A percentile compares a stretch with the other conserved stretches of the same genome.
These are phyloP conservation scores for Agrostemma githago DNA, from an alignment of 148 eudicot species.

Conservation along the genomic window DNA sequence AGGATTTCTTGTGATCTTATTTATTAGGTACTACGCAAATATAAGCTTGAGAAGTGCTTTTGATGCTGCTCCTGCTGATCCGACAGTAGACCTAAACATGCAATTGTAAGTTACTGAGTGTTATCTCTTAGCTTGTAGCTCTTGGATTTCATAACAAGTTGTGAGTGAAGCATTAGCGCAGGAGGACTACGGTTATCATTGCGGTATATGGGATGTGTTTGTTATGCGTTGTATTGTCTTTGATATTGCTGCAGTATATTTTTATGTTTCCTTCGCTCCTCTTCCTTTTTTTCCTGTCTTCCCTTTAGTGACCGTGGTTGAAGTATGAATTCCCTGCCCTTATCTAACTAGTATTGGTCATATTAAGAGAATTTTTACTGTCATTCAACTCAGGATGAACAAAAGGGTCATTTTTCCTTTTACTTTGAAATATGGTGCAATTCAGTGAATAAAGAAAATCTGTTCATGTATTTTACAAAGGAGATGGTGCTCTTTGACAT, in stretches of 20 bases:
- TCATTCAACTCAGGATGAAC: background rate
- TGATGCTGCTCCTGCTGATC: constrained; percentile 89
- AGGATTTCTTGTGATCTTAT: constrained; percentile 6
- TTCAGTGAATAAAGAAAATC: background rate
- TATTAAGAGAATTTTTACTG: background rate
- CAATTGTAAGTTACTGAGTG: constrained; percentile 61
- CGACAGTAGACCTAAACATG: constrained; percentile 89
- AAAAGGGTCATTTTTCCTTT: background rate
- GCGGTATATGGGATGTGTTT: background rate
- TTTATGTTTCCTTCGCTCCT: background rate
- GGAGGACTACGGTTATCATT: background rate
- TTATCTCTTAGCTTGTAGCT: background rate
- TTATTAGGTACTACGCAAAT: constrained; percentile 53
- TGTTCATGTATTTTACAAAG: background rate
- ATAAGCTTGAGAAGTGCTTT: constrained; percentile 67
- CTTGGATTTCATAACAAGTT: background rate
- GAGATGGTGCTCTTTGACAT: background rate
- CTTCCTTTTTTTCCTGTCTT: background rate
- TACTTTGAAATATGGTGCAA: background rate
- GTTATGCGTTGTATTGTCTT: background rate
- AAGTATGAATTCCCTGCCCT: background rate
- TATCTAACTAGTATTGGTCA: background rate
- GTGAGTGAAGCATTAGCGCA: background rate
- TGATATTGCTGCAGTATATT: background rate
- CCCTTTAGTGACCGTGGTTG: background rate